These are phyloP conservation scores for Penicillium decumbens DNA, from an alignment of 2,329 filamentous ascomycete genomes.

Conservation along the genomic window DNA sequence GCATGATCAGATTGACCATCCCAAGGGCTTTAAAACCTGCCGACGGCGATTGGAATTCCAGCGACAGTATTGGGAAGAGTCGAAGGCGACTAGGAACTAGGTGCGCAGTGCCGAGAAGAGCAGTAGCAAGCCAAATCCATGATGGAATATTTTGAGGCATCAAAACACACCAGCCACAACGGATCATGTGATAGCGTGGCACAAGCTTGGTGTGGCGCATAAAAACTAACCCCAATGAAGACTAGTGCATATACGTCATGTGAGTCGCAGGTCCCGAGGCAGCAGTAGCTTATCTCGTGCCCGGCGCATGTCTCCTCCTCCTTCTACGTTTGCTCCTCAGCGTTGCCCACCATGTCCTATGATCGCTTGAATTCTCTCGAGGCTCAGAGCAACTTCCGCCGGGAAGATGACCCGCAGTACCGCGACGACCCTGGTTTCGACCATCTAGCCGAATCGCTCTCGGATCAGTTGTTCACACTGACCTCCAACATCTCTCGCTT, in stretches of 20 bases:
- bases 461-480: slow-evolving; percentile 81
- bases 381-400: slow-evolving; percentile 65
- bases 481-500: slow-evolving; percentile 84
- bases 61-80: slow-evolving; percentile 4
- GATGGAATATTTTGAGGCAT: slow-evolving; percentile 31
- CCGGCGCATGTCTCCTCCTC: slow-evolving; percentile 4
- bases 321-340: slow-evolving; percentile 1
- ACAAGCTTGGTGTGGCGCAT: slow-evolving; percentile 1
- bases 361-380: slow-evolving; percentile 81
- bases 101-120: slow-evolving; percentile 12
- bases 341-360: slow-evolving; percentile 68
- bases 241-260: slow-evolving; percentile 26
- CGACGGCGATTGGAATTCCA: background rate
- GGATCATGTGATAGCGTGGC: slow-evolving; percentile 26
- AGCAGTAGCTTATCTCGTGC: slow-evolving; percentile 17
- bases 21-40: slow-evolving; percentile 12
- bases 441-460: slow-evolving; percentile 73
- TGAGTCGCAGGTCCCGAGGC: slow-evolving; percentile 28
- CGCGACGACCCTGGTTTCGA: slow-evolving; percentile 91
- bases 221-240: slow-evolving; percentile 9
- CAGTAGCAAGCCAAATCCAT: slow-evolving; percentile 8
- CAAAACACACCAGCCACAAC: slow-evolving; percentile 32
- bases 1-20: slow-evolving; percentile 21
- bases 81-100: slow-evolving; percentile 6
- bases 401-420: slow-evolving; percentile 69